phyloP scores from a whole-genome alignment of 148 eudicot species.

The Suaeda aralocaspica region DNA sequence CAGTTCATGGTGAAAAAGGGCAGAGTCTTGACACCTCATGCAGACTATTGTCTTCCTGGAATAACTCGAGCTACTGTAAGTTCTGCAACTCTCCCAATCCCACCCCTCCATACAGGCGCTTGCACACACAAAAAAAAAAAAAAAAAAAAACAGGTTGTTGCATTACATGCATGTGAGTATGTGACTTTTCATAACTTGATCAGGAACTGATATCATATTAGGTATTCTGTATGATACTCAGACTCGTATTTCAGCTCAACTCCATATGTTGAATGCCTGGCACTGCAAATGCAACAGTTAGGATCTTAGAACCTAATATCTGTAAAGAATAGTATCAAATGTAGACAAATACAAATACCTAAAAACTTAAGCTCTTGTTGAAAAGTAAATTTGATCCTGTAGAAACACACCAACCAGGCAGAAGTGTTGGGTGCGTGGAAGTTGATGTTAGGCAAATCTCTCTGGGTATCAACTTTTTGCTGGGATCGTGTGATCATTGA shows the following conservation, averaged over 20 bases:
- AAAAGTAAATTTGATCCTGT: not conserved
- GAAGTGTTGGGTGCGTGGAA: not conserved
- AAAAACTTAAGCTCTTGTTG: not conserved
- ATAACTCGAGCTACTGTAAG: conserved; percentile 96
- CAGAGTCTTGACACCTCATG: conserved; percentile 76
- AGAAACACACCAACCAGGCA: not conserved
- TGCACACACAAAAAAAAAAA: too few species aligned
- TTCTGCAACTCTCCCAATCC: not conserved
- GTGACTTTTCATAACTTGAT: not conserved
- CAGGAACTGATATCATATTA: not conserved
- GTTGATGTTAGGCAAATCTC: not conserved
- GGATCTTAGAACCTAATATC: not conserved
- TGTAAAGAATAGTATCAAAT: not conserved
- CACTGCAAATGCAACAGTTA: not conserved
- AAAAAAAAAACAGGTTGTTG: too few species aligned
- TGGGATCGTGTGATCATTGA: not conserved
- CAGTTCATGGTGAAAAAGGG: conserved; percentile 98
- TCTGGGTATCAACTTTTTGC: not conserved
- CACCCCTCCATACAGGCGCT: too few species aligned
- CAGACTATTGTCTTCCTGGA: conserved; percentile 98
- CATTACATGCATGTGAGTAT: too few species aligned
- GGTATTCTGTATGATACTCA: not conserved
- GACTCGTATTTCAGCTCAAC: not conserved
- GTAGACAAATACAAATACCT: not conserved
- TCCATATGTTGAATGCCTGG: not conserved